phyloP scores from a whole-genome alignment of 306 rosid species.

The Lablab purpureus region DNA sequence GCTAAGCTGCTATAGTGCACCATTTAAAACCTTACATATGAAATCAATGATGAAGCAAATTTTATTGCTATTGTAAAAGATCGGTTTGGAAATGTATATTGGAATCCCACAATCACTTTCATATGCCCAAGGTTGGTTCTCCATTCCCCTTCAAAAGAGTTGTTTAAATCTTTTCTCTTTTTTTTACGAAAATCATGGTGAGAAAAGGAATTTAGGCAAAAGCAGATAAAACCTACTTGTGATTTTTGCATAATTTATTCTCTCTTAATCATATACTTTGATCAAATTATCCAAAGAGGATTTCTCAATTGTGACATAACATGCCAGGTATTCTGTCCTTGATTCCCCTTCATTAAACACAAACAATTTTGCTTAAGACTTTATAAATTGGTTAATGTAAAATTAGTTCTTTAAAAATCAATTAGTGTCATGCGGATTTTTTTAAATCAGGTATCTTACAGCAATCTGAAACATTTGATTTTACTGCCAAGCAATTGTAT shows the following conservation, averaged over 20 bases:
- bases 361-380: constrained; percentile 2
- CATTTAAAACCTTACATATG: not conserved
- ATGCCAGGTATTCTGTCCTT: not conserved
- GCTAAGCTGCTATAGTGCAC: no score
- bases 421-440: constrained; percentile 33
- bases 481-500: constrained; percentile 28
- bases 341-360: constrained; percentile 18
- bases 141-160: constrained; percentile 3
- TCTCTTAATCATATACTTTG: not conserved
- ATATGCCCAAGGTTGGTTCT: not conserved
- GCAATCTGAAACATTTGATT: constrained; percentile 27
- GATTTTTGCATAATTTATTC: constrained; percentile 13
- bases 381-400: constrained; percentile 29
- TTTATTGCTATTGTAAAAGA: constrained; percentile 13
- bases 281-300: not conserved
- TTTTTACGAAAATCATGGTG: not conserved
- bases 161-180: constrained; percentile 21
- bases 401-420: constrained; percentile 28
- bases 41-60: constrained; percentile 20
- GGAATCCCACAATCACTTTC: constrained; percentile 4
- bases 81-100: constrained; percentile 21
- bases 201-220: constrained; percentile 5
- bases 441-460: constrained; percentile 30
- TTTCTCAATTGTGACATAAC: constrained; percentile 34
- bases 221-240: not conserved